These are phyloP conservation scores for Chytriomyces confervae DNA, from an alignment of 192 early-diverging fungal species.

Conservation along the genomic window DNA sequence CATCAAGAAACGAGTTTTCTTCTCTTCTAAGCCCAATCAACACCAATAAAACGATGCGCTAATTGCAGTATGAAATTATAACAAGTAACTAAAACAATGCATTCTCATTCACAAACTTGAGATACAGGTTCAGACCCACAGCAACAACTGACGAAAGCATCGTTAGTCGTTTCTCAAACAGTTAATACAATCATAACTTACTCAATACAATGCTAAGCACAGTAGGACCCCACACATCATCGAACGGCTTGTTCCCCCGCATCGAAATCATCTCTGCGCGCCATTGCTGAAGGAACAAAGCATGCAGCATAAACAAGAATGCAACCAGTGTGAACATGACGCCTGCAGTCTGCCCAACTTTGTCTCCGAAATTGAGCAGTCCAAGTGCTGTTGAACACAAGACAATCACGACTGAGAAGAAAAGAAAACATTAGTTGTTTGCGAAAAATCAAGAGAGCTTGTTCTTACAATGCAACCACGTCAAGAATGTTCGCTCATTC, in stretches of 20 bases:
- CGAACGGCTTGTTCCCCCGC: slow-evolving; percentile 61
- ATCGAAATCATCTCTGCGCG: slow-evolving; percentile 69
- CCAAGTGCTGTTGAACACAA: slow-evolving; percentile 72
- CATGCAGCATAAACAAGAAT: slow-evolving; percentile 61
- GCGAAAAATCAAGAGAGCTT: slow-evolving; percentile 10
- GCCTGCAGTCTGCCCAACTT: slow-evolving; percentile 70
- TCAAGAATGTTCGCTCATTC: slow-evolving; percentile 84
- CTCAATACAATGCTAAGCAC: slow-evolving; percentile 69
- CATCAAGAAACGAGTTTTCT: no score
- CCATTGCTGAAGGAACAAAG: slow-evolving; percentile 70
- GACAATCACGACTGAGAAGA: slow-evolving; percentile 58
- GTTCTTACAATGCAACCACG: slow-evolving; percentile 75
- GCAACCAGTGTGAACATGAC: slow-evolving; percentile 75
- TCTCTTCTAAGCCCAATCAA: no score
- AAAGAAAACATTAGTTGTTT: neutral
- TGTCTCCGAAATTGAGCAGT: slow-evolving; percentile 78
- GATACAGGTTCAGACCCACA: slow-evolving; percentile 45
- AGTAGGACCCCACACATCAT: slow-evolving; percentile 75
- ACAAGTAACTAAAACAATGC: neutral
- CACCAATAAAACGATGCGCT: no score
- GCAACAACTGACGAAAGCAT: slow-evolving; percentile 35
- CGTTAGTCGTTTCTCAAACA: neutral
- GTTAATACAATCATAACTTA: neutral
- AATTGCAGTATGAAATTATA: no score
- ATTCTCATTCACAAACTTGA: slow-evolving; percentile 42